Percentiles rank a stretch among this genome's conserved stretches.
Evolutionary conservation across 345 rosid species (phyloP).

Genomic region (Combretum micranthum): DNA sequence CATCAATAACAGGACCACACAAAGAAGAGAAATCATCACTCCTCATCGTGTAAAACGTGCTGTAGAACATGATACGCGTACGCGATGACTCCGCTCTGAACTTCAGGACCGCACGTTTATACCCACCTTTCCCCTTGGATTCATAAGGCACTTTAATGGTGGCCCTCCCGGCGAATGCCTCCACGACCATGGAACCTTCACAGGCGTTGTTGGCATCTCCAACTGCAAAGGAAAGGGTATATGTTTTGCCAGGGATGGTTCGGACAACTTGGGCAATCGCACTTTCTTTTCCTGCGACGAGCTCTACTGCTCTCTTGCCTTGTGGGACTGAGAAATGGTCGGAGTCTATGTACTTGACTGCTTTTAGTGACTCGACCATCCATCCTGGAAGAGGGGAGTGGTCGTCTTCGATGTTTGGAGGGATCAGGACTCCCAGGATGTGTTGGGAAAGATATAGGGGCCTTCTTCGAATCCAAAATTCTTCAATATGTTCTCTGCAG

Average conservation of each 20-base stretch:
- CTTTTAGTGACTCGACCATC: conserved; percentile 51
- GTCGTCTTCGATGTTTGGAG: conserved; percentile 47
- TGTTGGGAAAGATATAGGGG: conserved; percentile 39
- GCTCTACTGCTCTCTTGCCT: conserved; percentile 41
- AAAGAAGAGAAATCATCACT: conserved; percentile 34
- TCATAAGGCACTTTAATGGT: conserved; percentile 25
- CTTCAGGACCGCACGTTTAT: conserved; percentile 22
- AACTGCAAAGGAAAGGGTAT: conserved; percentile 24
- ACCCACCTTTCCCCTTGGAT: conserved; percentile 46
- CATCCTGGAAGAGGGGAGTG: conserved; percentile 46
- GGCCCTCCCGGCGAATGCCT: conserved; percentile 34
- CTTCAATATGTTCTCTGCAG: conserved; percentile 37
- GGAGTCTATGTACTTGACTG: conserved; percentile 41
- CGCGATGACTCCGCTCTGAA: conserved; percentile 23
- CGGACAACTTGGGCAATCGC: conserved; percentile 34
- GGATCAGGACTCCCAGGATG: conserved; percentile 42
- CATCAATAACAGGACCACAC: conserved; percentile 48
- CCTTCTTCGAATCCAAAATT: conserved; percentile 47
- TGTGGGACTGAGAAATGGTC: conserved; percentile 32
- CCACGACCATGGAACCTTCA: conserved; percentile 31
- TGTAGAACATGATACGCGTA: conserved; percentile 33
- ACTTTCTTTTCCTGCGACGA: conserved; percentile 51
- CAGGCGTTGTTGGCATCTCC: conserved; percentile 41
- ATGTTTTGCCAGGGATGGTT: conserved; percentile 26
- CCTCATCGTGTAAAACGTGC: conserved; percentile 38